Base-by-base conservation (phyloP, 139 green algal species). In the Chlamydomonas urium region DNA sequence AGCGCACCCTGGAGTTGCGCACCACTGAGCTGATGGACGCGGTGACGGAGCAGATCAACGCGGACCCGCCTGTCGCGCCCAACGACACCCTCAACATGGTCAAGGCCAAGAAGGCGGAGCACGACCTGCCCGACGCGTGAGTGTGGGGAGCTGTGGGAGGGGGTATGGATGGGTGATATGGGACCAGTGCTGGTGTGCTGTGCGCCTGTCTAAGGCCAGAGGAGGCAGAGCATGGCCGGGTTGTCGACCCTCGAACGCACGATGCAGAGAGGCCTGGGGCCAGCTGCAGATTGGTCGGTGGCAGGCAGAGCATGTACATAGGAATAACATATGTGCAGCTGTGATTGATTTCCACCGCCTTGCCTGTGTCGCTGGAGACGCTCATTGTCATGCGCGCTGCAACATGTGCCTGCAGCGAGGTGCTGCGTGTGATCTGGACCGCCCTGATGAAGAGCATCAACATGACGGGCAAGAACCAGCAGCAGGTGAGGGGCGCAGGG, bases 401-500 rank as follows among this genome's bases (percentile, higher is more conserved):
- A n/a, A n/a, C n/a, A n/a, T n/a, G n/a, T 47, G 8, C 33, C 19
- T 53, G 50, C 65, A 73, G 72, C 32, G 73, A 96, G 29, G 74
- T 96, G 23, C 75, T 95, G 47, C 77, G 84, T 67, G 81, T 98
- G 47, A 58, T 91, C n/a, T 90, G 87, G 84, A 81, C 83, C 26
- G 84, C 88, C n/a, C 73, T 97, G 38, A 90, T 94, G 72, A 84
- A 82, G 65, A 75, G 76, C 4, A 76, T 95, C 26, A 87, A 91
- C 63, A 89, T 92, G 77, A 86, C 82, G 10, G 87, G 88, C 74
- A 97, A 97, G 79, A 98, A 97, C 78, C 85, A 90, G 79, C 90
- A 96, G 86, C 93, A 98, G 82, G 88, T 96, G 47, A n/a, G n/a
- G n/a, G n/a, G n/a, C n/a, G n/a, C n/a, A n/a, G n/a, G n/a, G n/a